These are phyloP conservation scores for Pelargonium australe DNA, from an alignment of 441 rosid species.

Conservation along the genomic window DNA sequence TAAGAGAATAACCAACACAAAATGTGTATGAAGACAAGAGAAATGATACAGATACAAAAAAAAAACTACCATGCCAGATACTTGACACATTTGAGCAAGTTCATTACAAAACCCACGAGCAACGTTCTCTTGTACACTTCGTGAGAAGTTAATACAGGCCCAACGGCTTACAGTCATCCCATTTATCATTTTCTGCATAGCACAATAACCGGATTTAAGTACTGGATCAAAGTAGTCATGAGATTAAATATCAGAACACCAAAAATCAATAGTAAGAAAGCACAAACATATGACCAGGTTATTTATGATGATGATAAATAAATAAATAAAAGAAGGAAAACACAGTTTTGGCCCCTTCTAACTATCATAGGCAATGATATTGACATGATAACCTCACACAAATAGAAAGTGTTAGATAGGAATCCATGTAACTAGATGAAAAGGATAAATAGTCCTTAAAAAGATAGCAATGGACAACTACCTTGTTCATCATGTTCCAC, in stretches of 20 bases:
- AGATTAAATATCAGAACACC: constrained; percentile 4
- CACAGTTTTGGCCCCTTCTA: background rate
- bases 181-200: constrained; percentile 78
- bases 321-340: background rate
- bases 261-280: background rate
- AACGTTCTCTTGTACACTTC: constrained; percentile 82
- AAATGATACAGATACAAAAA: constrained; percentile 5
- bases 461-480: constrained; percentile 14
- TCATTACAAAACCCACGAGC: constrained; percentile 88
- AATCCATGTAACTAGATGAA: background rate
- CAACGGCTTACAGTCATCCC: constrained; percentile 89
- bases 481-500: constrained; percentile 99
- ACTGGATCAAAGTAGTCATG: constrained; percentile 5
- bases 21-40: background rate
- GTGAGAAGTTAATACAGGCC: constrained; percentile 94
- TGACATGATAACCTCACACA: background rate
- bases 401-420: background rate
- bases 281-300: background rate
- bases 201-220: constrained; percentile 2
- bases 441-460: background rate
- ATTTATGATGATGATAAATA: background rate
- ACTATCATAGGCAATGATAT: background rate
- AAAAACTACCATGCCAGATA: constrained; percentile 85
- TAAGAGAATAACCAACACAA: background rate
- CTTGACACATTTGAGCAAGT: constrained; percentile 93